Conservation (phyloP, 148 eudicot species). For the Tetragonia tetragonoides region DNA sequence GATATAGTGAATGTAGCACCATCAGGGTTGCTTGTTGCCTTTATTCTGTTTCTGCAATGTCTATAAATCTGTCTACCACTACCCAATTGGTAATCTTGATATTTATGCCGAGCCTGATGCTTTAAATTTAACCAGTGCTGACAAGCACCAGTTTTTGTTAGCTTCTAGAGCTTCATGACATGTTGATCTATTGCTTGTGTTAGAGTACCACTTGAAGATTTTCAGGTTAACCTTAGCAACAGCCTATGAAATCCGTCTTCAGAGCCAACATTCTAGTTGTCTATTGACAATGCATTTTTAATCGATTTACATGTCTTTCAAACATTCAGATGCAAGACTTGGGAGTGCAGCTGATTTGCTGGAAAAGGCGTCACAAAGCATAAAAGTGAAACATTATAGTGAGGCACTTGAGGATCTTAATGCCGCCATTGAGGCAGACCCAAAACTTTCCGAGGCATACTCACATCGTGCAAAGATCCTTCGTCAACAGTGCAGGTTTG, state of each 20-base stretch:
- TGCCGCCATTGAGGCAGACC: conserved; percentile 94
- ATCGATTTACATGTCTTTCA: background rate
- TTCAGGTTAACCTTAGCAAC: background rate
- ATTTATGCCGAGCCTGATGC: background rate
- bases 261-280: conserved; percentile 4
- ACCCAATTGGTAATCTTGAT: too few species aligned
- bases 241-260: background rate
- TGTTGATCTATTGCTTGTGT: background rate
- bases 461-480: conserved; percentile 70
- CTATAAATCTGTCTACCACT: too few species aligned
- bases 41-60: too few species aligned
- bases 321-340: conserved; percentile 56
- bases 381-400: conserved; percentile 84
- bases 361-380: conserved; percentile 69
- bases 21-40: too few species aligned
- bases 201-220: background rate
- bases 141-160: background rate
- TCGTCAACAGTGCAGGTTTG: conserved; percentile 86
- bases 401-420: conserved; percentile 90
- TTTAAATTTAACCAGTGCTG: background rate
- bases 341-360: conserved; percentile 68
- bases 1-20: too few species aligned
- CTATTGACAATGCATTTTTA: background rate
- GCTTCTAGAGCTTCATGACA: background rate
- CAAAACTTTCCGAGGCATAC: conserved; percentile 87